These are phyloP conservation scores for Bruguiera sexangula DNA, from an alignment of 345 rosid species.

Conservation along the genomic window DNA sequence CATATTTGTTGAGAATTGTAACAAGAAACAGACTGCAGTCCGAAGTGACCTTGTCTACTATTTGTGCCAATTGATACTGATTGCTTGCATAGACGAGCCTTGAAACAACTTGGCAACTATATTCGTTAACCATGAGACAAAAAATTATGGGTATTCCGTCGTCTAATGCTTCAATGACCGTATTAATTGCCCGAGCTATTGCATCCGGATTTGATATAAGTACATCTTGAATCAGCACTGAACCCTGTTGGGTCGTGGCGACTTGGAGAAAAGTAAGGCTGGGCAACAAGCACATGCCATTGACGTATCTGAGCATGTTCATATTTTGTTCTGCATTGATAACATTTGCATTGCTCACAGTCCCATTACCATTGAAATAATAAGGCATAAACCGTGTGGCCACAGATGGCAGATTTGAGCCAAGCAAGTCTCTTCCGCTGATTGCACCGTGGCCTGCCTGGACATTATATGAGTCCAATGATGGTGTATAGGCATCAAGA, in stretches of 20 bases:
- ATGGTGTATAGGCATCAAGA: neutral
- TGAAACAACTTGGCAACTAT: constrained; percentile 17
- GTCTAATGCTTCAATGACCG: neutral
- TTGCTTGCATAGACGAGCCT: constrained; percentile 22
- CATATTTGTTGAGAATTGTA: neutral
- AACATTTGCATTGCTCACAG: too few relatives aligned
- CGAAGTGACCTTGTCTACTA: neutral
- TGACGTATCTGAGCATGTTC: too few relatives aligned
- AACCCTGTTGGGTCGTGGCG: constrained; percentile 6
- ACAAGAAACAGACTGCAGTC: neutral
- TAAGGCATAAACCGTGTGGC: neutral
- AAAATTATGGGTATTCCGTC: constrained; percentile 1
- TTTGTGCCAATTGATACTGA: neutral
- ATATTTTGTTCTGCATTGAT: too few relatives aligned
- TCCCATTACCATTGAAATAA: neutral
- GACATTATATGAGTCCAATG: neutral
- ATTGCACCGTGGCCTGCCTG: neutral
- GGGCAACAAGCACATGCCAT: too few relatives aligned
- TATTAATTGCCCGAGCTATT: neutral
- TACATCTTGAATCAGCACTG: neutral
- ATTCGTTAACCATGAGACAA: constrained; percentile 15
- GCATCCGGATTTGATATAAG: neutral
- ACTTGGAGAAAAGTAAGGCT: neutral
- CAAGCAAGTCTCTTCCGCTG: neutral
- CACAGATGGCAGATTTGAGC: neutral